Evolutionary conservation across 192 early-diverging fungal genomes (phyloP).

Genomic region (Endogone sp.): DNA sequence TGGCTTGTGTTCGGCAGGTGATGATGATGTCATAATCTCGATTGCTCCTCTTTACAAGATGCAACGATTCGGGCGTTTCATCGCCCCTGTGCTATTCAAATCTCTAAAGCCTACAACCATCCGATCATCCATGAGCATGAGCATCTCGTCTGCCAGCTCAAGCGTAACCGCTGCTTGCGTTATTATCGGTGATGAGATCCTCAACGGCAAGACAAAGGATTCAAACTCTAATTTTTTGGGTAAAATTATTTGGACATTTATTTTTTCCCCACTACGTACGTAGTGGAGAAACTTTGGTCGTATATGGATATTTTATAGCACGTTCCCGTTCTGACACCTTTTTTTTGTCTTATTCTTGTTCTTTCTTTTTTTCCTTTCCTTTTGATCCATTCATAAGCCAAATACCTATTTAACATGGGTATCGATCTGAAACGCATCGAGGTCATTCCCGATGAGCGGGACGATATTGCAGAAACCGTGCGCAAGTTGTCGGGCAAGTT

Average conservation of each 20-base stretch:
- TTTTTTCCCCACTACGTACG: no score
- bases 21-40: no score
- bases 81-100: neutral
- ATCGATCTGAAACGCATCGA: constrained; percentile 54
- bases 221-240: constrained; percentile 52
- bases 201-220: constrained; percentile 68
- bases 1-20: no score
- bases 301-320: neutral
- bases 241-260: no score
- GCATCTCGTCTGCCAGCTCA: neutral
- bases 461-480: constrained; percentile 42
- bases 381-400: no score
- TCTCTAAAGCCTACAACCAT: neutral
- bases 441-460: constrained; percentile 46
- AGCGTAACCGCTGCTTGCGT: constrained; percentile 39
- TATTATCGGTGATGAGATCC: constrained; percentile 73
- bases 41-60: no score
- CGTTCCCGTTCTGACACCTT: neutral
- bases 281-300: neutral
- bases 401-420: constrained; percentile 56
- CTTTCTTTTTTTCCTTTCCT: no score
- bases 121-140: neutral
- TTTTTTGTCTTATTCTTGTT: neutral
- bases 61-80: neutral
- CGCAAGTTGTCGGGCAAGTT: constrained; percentile 38